These are phyloP conservation scores for Trichophyton equinum DNA, from an alignment of 2,329 filamentous ascomycete genomes.

Conservation along the genomic window DNA sequence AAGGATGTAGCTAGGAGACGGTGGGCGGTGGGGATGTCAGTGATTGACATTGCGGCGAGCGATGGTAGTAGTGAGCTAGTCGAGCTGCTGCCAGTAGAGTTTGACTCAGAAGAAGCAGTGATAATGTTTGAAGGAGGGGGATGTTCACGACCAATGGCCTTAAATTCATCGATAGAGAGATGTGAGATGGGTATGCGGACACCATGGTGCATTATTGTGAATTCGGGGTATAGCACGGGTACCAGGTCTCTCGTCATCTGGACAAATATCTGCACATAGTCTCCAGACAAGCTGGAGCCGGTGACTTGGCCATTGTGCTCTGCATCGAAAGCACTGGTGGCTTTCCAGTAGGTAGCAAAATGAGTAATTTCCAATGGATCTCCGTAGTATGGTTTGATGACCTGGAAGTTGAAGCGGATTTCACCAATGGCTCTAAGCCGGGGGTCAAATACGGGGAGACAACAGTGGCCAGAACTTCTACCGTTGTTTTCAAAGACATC, in stretches of 20 bases:
- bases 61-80: constrained; percentile 14
- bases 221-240: constrained; percentile 76
- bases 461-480: constrained; percentile 67
- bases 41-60: constrained; percentile 21
- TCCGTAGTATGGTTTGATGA: constrained; percentile 90
- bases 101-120: background rate
- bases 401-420: constrained; percentile 85
- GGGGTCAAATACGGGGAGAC: constrained; percentile 83
- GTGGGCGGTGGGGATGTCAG: constrained; percentile 53
- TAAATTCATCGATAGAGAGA: constrained; percentile 52
- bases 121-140: constrained; percentile 2
- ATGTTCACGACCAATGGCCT: constrained; percentile 34
- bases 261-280: constrained; percentile 83
- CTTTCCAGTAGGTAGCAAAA: constrained; percentile 99
- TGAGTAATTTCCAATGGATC: constrained; percentile 92
- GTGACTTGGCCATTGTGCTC: constrained; percentile 80
- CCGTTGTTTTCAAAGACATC: constrained; percentile 66
- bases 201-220: constrained; percentile 62
- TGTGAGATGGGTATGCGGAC: constrained; percentile 73
- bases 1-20: constrained; percentile 62
- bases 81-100: background rate
- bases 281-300: constrained; percentile 87
- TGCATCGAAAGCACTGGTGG: constrained; percentile 81
- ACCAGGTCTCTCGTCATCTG: constrained; percentile 81
- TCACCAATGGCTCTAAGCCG: constrained; percentile 83